These are phyloP conservation scores for Pythium folliculosum DNA, from an alignment of 352 stramenopile species.

Conservation along the genomic window DNA sequence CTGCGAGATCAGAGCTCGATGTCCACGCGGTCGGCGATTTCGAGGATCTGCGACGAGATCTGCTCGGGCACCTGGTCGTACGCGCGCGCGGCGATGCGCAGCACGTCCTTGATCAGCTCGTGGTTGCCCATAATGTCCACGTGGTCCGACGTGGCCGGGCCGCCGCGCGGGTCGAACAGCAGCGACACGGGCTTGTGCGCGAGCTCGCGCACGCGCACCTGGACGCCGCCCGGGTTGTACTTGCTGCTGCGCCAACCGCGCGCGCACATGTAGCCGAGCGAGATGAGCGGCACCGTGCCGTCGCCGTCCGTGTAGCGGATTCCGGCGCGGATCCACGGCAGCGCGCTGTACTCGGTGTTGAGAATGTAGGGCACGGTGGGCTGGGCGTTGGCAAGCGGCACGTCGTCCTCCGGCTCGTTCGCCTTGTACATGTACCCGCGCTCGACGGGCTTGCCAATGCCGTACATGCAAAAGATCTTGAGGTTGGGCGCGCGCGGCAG, in stretches of 20 bases:
- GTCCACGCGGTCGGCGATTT: constrained; percentile 60
- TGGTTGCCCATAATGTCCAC: constrained; percentile 96
- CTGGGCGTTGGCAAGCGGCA: constrained; percentile 34
- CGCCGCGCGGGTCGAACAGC: constrained; percentile 68
- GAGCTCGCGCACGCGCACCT: constrained; percentile 85
- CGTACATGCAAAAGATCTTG: constrained; percentile 96
- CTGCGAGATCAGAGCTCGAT: constrained; percentile 23
- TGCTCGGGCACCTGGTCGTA: constrained; percentile 77
- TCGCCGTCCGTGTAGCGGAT: constrained; percentile 92
- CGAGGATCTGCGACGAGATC: constrained; percentile 67
- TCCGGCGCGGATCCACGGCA: constrained; percentile 76
- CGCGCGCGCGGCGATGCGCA: constrained; percentile 54
- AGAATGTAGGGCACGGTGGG: constrained; percentile 68
- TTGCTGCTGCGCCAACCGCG: constrained; percentile 76
- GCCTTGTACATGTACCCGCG: constrained; percentile 76
- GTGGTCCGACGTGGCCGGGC: constrained; percentile 87
- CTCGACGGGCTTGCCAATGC: constrained; percentile 89
- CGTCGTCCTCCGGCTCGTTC: constrained; percentile 45
- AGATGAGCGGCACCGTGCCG: constrained; percentile 92
- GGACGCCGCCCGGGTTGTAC: constrained; percentile 88
- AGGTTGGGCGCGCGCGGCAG: constrained; percentile 91
- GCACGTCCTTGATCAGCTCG: constrained; percentile 81
- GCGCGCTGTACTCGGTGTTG: constrained; percentile 57
- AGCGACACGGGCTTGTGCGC: constrained; percentile 76
- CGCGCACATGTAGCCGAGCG: constrained; percentile 94